Percentiles rank a stretch among this genome's conserved stretches.
Evolutionary conservation across 176 grass and related monocot species (phyloP).

Genomic region (Juncus effusus): DNA sequence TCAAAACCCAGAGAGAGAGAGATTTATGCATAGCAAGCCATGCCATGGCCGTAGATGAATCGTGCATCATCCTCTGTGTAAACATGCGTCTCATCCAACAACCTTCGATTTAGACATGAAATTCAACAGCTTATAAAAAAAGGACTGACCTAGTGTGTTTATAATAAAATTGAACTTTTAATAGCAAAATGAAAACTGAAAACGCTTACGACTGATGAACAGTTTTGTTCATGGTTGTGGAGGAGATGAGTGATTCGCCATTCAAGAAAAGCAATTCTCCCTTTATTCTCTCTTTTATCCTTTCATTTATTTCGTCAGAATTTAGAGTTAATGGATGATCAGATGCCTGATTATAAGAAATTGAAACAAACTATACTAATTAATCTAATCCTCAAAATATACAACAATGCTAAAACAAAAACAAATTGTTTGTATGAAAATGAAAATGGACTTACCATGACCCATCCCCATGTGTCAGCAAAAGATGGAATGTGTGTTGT

Average conservation of each 20-base stretch:
- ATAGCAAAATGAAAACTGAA: too few species aligned
- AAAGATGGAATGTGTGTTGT: slow-evolving; percentile 79
- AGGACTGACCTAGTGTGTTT: background rate
- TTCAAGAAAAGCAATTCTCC: slow-evolving; percentile 59
- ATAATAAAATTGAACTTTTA: background rate
- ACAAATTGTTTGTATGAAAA: background rate
- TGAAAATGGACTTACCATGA: slow-evolving; percentile 46
- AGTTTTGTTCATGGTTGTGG: slow-evolving; percentile 75
- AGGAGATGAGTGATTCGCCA: slow-evolving; percentile 54
- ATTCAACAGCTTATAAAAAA: background rate
- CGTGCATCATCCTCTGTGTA: slow-evolving; percentile 69
- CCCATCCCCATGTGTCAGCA: slow-evolving; percentile 83
- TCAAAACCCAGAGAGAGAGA: background rate
- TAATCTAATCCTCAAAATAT: background rate
- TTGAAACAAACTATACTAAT: background rate
- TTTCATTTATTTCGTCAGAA: slow-evolving; percentile 50
- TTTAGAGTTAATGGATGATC: slow-evolving; percentile 59
- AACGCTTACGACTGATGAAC: slow-evolving; percentile 52
- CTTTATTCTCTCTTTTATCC: slow-evolving; percentile 39
- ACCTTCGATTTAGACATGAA: slow-evolving; percentile 23
- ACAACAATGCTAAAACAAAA: background rate
- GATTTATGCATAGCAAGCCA: slow-evolving; percentile 12
- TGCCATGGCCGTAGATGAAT: slow-evolving; percentile 75
- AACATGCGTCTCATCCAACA: slow-evolving; percentile 72
- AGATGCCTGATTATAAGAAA: slow-evolving; percentile 43